Evolutionary conservation across 768 basidiomycete genomes (phyloP).

Genomic region (Rhizopogon sp.): DNA sequence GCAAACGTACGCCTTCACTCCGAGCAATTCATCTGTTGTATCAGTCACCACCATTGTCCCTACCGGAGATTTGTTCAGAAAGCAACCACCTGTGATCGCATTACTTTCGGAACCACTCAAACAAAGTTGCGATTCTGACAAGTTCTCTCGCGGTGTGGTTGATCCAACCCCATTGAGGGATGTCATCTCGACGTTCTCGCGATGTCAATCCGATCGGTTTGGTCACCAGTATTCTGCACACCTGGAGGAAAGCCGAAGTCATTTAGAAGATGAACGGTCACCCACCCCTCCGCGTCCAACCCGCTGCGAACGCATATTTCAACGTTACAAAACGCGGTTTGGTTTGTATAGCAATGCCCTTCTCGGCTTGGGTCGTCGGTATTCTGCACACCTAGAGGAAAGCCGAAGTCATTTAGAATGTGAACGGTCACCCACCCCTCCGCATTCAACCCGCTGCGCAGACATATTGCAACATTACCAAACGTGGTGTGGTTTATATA

Average conservation of each 20-base stretch:
- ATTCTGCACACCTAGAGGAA: no score
- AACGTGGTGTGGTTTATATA: no score
- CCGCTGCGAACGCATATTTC: not conserved
- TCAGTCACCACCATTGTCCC: not conserved
- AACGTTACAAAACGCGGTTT: not conserved
- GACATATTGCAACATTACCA: no score
- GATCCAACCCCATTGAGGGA: not conserved
- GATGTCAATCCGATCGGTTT: not conserved
- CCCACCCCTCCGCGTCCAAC: not conserved
- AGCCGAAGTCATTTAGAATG: no score
- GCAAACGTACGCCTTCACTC: not conserved
- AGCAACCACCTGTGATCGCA: not conserved
- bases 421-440: no score
- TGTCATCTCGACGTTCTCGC: not conserved
- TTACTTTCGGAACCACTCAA: not conserved
- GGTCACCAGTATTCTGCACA: slow-evolving; percentile 8
- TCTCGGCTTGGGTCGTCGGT: no score
- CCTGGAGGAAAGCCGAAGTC: slow-evolving; percentile 7
- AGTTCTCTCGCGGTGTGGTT: not conserved
- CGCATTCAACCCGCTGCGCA: no score
- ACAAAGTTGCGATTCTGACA: no score
- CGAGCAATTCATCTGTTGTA: not conserved
- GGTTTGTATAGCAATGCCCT: not conserved
- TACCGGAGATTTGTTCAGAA: not conserved
- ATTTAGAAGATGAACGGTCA: slow-evolving; percentile 3